Evolutionary conservation across 1,284 basidiomycete genomes (phyloP).

Genomic region (Apiotrichum domesticum): DNA sequence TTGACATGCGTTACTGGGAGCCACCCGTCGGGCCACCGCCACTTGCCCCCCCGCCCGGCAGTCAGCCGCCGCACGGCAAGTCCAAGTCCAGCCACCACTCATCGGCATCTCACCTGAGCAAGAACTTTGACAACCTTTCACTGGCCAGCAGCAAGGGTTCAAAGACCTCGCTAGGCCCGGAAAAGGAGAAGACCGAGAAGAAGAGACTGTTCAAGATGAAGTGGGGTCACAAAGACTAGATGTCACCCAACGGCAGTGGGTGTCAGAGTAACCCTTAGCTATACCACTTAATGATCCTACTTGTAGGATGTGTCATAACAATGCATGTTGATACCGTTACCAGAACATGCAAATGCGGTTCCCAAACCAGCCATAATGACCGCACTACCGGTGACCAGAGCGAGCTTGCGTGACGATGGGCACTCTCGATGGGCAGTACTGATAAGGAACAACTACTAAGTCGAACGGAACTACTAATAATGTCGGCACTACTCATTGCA

Average conservation of each 20-base stretch:
- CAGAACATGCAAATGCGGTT: too few species aligned
- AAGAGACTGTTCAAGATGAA: slow-evolving; percentile 63
- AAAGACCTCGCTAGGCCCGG: slow-evolving; percentile 33
- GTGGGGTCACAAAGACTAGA: slow-evolving; percentile 22
- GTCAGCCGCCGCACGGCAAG: slow-evolving; percentile 13
- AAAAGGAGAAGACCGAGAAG: slow-evolving; percentile 53
- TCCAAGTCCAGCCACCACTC: slow-evolving; percentile 9
- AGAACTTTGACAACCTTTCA: slow-evolving; percentile 13
- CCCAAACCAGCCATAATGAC: neutral
- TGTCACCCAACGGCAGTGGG: neutral
- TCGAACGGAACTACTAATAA: too few species aligned
- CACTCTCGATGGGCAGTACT: too few species aligned
- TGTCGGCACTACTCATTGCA: too few species aligned
- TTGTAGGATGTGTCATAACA: neutral
- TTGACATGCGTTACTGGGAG: slow-evolving; percentile 45
- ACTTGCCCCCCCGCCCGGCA: slow-evolving; percentile 34
- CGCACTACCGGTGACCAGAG: neutral
- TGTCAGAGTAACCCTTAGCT: too few species aligned
- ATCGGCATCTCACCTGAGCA: slow-evolving; percentile 14
- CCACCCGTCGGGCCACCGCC: slow-evolving; percentile 44
- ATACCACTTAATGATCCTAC: neutral
- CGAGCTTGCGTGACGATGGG: neutral
- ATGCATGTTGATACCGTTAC: slow-evolving; percentile 5
- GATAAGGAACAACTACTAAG: too few species aligned
- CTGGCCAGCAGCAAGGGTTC: slow-evolving; percentile 4